A percentile compares a stretch with the other conserved stretches of the same genome.
Evolutionary conservation across 495 filamentous ascomycete genomes (phyloP).

Genomic region (Emericellopsis terricola): DNA sequence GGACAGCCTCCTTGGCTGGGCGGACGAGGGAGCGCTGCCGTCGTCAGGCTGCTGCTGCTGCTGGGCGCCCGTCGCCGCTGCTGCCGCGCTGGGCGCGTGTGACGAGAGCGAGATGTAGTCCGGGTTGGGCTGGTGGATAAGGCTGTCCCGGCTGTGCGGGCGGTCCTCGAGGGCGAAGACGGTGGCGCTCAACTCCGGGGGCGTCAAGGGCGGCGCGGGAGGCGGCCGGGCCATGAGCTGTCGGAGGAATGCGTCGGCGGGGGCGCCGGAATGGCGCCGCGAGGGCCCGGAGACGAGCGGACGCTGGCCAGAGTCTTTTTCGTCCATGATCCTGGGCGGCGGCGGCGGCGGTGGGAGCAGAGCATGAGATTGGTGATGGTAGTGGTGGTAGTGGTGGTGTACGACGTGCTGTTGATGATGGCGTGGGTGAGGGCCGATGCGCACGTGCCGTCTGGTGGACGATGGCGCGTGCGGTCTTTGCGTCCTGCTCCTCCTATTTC

Average conservation of each 20-base stretch:
- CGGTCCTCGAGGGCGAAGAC: constrained; percentile 18
- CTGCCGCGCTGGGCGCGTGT: constrained; percentile 3
- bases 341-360: no score
- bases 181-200: constrained; percentile 13
- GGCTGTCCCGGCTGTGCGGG: constrained; percentile 17
- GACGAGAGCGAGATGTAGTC: constrained; percentile 17
- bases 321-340: neutral
- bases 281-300: no score
- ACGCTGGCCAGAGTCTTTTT: no score
- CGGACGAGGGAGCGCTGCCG: constrained; percentile 9
- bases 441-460: no score
- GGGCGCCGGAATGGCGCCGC: neutral
- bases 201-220: constrained; percentile 21
- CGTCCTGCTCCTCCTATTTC: neutral
- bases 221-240: constrained; percentile 15
- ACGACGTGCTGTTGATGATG: no score
- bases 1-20: constrained; percentile 18
- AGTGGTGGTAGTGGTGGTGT: neutral
- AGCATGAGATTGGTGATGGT: neutral
- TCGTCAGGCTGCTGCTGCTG: constrained; percentile 1
- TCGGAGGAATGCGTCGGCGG: constrained; percentile 3
- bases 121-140: constrained; percentile 22
- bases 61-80: no score
- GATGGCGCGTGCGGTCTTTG: neutral
- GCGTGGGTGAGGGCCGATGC: no score